These are phyloP conservation scores for Ziziphus jujuba DNA, from an alignment of 306 rosid species.

Conservation along the genomic window DNA sequence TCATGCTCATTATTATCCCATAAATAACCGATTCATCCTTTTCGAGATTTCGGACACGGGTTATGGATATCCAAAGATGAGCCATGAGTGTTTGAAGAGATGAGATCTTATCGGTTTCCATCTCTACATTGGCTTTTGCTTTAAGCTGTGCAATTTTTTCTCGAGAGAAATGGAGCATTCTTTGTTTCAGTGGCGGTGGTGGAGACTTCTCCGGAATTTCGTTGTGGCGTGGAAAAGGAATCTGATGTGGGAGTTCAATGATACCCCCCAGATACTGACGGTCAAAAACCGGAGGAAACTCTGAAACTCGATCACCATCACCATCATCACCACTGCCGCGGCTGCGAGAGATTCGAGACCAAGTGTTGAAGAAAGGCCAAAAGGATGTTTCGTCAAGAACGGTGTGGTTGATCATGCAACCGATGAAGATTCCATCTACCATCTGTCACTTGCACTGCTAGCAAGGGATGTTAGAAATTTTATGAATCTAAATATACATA, in stretches of 20 bases:
- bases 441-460: conserved; percentile 33
- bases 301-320: no score
- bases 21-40: no score
- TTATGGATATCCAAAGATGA: no score
- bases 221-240: neutral
- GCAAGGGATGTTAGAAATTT: conserved; percentile 7
- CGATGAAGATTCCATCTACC: conserved; percentile 35
- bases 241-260: neutral
- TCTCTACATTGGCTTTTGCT: no score
- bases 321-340: neutral
- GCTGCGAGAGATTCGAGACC: conserved; percentile 18
- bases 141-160: neutral
- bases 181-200: neutral
- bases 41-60: no score
- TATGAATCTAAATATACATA: no score
- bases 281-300: neutral
- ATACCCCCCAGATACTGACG: conserved; percentile 10
- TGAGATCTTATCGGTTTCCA: no score
- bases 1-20: no score
- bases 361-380: conserved; percentile 38
- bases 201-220: no score
- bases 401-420: conserved; percentile 7
- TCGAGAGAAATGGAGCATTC: neutral
- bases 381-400: conserved; percentile 24
- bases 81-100: no score